Conservation (phyloP, 1,284 basidiomycete genomes). For the Peniophora sp. region DNA sequence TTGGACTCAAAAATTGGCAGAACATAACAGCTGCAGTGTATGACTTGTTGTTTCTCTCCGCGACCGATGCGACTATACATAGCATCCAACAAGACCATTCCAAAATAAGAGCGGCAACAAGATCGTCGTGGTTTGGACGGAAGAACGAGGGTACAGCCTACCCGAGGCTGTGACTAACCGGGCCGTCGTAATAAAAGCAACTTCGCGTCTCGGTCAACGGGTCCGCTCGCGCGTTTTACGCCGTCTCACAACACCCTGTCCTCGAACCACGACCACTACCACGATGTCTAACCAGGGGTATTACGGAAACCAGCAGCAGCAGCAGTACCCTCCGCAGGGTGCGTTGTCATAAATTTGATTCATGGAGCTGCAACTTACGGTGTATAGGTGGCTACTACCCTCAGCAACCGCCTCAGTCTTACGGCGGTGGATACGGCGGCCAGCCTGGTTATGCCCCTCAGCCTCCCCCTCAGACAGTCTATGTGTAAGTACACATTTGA, state of each 20-base stretch:
- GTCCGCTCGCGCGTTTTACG: conserved; percentile 1
- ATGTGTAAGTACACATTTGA: conserved; percentile 45
- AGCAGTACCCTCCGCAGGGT: conserved; percentile 68
- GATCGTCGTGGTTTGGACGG: too few species aligned
- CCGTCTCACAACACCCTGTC: conserved; percentile 4
- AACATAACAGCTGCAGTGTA: too few species aligned
- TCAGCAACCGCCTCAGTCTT: conserved; percentile 66
- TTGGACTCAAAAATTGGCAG: too few species aligned
- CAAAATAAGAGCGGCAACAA: too few species aligned
- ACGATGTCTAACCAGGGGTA: conserved; percentile 74
- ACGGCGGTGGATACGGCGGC: conserved; percentile 37
- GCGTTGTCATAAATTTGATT: conserved; percentile 12
- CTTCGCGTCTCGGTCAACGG: too few species aligned
- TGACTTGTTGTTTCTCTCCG: too few species aligned
- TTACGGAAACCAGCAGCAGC: conserved; percentile 46
- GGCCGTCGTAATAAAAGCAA: too few species aligned
- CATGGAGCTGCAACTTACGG: conserved; percentile 2
- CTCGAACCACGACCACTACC: conserved; percentile 14
- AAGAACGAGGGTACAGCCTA: too few species aligned
- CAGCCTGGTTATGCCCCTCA: conserved; percentile 53
- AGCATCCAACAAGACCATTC: too few species aligned
- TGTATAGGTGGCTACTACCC: conserved; percentile 69
- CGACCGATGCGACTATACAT: too few species aligned
- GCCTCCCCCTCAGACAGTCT: conserved; percentile 64
- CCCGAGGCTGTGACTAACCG: too few species aligned